Evolutionary conservation across 148 eudicot genomes (phyloP), one percentile per base, ranked within the genome.

Genomic region (Persicaria tinctoria): DNA sequence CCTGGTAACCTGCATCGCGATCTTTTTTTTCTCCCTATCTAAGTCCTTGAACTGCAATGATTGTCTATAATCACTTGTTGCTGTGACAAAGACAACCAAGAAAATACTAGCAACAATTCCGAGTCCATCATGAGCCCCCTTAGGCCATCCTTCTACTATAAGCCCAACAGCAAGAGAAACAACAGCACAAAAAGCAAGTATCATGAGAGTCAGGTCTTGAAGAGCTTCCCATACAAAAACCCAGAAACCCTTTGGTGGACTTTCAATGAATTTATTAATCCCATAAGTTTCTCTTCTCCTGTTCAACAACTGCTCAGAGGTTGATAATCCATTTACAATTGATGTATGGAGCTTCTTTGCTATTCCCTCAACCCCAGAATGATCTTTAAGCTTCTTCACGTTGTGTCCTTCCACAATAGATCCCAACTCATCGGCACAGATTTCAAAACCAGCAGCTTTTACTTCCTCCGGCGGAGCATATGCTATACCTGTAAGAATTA

Each of bases 161-260:
- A 91, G 86, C 70, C 97, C 97, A 84, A 91, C 93, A 72, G 86
- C 56, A 71, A 91, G 76, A 73, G 97, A 91, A 51, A 91, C 87
- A 59, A 86, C 56, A 20, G 97, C 97, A 83, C 97, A 91, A 57
- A 84, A 83, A 75, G 81, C 97, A 75, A 91, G 93, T 75, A 91
- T 91, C 93, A 89, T 89, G 72, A 91, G 91, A 49, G 97, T 91
- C 77, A 83, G 89, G 68, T 91, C 97, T 77, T 91, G 97, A 74
- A 89, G 88, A 32, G 97, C 93, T 87, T 91, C 97, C 97, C 93
- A 89, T 32, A 91, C 89, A 83, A 85, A 91, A 76, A 91, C 82
- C 87, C 89, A 89, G 83, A 80, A 91, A 46, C 97, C 89, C 83
- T 83, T 86, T 7, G 86, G 70, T 54, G 90, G 88, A 70, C 73